Conservation (phyloP, 169 alveolate species). For the Perkinsus marinus region DNA sequence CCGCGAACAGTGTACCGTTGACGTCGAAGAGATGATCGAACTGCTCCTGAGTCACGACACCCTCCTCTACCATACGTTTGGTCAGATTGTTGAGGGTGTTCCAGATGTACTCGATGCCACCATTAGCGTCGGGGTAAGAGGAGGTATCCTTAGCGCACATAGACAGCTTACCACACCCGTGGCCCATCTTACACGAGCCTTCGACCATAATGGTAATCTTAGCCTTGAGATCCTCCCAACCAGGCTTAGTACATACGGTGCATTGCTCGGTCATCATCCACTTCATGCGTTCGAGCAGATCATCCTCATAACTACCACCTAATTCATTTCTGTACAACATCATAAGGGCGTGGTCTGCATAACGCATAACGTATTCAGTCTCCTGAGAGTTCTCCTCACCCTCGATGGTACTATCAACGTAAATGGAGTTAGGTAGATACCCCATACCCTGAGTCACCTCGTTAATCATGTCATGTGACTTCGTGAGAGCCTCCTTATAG, state of each 20-base stretch:
- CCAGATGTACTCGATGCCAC: neutral
- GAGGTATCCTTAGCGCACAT: neutral
- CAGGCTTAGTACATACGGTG: neutral
- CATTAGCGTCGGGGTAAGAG: neutral
- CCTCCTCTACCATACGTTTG: neutral
- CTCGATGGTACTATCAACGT: neutral
- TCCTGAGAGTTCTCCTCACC: neutral
- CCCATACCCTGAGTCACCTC: neutral
- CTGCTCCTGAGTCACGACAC: neutral
- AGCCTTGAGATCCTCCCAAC: neutral
- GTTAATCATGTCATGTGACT: neutral
- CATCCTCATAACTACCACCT: neutral
- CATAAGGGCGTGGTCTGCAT: neutral
- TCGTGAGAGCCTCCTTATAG: neutral
- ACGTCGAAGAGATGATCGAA: neutral
- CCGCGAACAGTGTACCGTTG: neutral
- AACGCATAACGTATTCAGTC: neutral
- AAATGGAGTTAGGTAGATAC: neutral
- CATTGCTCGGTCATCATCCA: neutral
- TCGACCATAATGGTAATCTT: neutral
- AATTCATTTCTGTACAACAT: neutral
- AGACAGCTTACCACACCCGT: neutral
- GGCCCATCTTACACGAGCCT: neutral
- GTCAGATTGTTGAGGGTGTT: neutral
- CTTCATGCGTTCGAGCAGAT: neutral